Evolutionary conservation across 1,284 basidiomycete species (phyloP).

Genomic region (Leccinum pachyderme): DNA sequence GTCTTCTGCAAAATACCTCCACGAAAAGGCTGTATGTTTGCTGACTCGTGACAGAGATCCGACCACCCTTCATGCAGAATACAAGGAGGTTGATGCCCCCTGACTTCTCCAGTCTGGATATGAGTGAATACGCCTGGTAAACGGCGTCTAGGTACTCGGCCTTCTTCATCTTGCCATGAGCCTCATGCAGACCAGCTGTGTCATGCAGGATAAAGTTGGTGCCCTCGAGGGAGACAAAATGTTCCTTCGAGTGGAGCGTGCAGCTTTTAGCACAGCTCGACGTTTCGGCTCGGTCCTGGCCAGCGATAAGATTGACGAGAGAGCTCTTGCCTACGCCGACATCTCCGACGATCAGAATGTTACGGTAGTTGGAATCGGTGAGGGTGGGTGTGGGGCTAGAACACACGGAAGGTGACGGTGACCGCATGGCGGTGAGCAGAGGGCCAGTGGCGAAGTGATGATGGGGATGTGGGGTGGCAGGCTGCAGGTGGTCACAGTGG

Average conservation of each 20-base stretch:
- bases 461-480: constrained; percentile 1
- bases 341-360: constrained; percentile 30
- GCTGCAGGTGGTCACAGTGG: not conserved
- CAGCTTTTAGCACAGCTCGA: constrained; percentile 26
- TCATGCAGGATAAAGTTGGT: constrained; percentile 34
- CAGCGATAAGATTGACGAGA: constrained; percentile 32
- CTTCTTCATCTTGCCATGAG: constrained; percentile 21
- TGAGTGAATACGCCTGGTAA: constrained; percentile 31
- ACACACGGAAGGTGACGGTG: constrained; percentile 14
- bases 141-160: constrained; percentile 31
- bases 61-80: constrained; percentile 37
- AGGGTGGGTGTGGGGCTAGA: constrained; percentile 20
- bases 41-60: constrained; percentile 33
- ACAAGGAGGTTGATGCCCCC: constrained; percentile 39
- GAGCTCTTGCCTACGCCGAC: constrained; percentile 34
- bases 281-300: constrained; percentile 15
- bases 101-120: constrained; percentile 30
- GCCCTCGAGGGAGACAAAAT: constrained; percentile 14
- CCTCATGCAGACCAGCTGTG: constrained; percentile 42
- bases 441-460: constrained; percentile 1
- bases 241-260: constrained; percentile 20
- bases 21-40: constrained; percentile 34
- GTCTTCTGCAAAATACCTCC: constrained; percentile 27
- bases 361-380: constrained; percentile 17
- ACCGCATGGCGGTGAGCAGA: constrained; percentile 14